Evolutionary conservation across 2,329 filamentous ascomycete genomes (phyloP), one percentile per base, ranked within the genome.

Genomic region (Tricladium varicosporioides): DNA sequence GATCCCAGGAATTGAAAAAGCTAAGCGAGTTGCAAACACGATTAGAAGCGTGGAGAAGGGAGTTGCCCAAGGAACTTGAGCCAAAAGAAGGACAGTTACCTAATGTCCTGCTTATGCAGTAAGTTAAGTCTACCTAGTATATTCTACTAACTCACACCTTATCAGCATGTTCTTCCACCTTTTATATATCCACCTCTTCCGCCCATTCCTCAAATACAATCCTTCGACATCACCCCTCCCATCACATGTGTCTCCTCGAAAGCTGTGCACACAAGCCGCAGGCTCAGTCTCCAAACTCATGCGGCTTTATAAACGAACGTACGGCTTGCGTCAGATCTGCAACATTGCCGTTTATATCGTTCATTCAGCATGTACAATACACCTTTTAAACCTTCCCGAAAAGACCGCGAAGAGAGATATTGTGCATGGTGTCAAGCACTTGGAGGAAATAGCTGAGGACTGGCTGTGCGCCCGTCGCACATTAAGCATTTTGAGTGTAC

Each of bases 261-360:
- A 92, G 64, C 85, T 96, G 53, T 97, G 93, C 74, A 94, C 92
- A 0, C 89, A 93, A 68, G 92, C 94, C 53, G 93, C 94, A 0
- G 86, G 87, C 1, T 86, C 87, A 62, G 94, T 97, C 54, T 97
- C 92, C 0, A 97, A 97, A 69, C 78, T 97, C n/a, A 87, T 97
- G 75, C 86, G 94, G 0, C 76, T 97, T 1, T 99, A 97, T 75
- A 97, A 96, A 72, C 91, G 93, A 64, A 87, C 87, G 1, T 95
- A 96, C 72, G 91, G 93, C 9, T 76, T 97, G 11, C 86, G 91
- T 4, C 93, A 97, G 70, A 96, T 99, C 33, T 96, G 91, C 75
- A 97, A 97, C 68, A 91, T 97, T 66, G 92, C 89, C 2, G 92
- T 97, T 0, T 99, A 99, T 72, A 97, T 97, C 74, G 82, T 89